phyloP scores from a whole-genome alignment of 306 rosid genomes.

The Ceratonia siliqua region DNA sequence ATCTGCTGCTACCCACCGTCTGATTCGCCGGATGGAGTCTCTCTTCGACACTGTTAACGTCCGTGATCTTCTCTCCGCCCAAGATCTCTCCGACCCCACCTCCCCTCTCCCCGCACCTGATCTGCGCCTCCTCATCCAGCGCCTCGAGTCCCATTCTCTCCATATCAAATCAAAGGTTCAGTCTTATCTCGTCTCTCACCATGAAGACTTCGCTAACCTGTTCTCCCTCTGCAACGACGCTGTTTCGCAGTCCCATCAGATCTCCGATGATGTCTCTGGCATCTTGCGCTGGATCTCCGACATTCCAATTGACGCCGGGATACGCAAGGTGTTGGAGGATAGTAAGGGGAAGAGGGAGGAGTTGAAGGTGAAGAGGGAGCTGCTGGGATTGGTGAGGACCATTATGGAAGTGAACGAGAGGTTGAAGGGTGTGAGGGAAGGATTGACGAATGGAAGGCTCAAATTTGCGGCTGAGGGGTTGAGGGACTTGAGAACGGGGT shows the following conservation, averaged over 20 bases:
- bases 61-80: conserved; percentile 80
- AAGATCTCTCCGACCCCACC: conserved; percentile 80
- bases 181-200: conserved; percentile 75
- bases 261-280: conserved; percentile 51
- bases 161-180: conserved; percentile 77
- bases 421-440: conserved; percentile 63
- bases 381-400: conserved; percentile 60
- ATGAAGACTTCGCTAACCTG: conserved; percentile 64
- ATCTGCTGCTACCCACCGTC: background rate
- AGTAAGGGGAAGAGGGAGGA: conserved; percentile 59
- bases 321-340: conserved; percentile 58
- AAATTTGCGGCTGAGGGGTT: conserved; percentile 68
- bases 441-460: conserved; percentile 60
- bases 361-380: conserved; percentile 58
- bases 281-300: conserved; percentile 54
- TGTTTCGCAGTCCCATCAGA: conserved; percentile 51
- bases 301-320: conserved; percentile 56
- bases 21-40: conserved; percentile 57
- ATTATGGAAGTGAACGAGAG: conserved; percentile 51
- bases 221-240: conserved; percentile 75
- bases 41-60: conserved; percentile 73
- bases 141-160: conserved; percentile 91
- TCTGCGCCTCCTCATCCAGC: conserved; percentile 91
- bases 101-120: conserved; percentile 92
- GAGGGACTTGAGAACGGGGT: conserved; percentile 61